Conservation (phyloP, 1,284 basidiomycete species). For the Malassezia yamatoensis region DNA sequence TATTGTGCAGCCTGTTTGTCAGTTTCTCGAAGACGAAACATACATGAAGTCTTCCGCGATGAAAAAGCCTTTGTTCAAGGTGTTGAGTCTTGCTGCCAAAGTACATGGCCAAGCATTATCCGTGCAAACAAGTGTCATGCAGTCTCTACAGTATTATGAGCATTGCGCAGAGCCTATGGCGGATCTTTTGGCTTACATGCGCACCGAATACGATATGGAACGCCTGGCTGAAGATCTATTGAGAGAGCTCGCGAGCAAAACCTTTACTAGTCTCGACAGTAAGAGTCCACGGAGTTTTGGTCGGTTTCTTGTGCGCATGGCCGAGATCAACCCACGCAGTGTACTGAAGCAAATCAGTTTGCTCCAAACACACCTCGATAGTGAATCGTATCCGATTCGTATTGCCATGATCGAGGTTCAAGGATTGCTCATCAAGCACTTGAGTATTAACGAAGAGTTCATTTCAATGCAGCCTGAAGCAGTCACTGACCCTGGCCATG, state of each 20-base stretch:
- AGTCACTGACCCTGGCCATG: conserved; percentile 18
- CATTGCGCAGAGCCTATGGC: conserved; percentile 90
- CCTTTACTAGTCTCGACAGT: conserved; percentile 68
- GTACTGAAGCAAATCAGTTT: conserved; percentile 83
- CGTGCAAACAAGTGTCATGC: conserved; percentile 74
- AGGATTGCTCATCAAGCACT: conserved; percentile 49
- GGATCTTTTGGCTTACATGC: conserved; percentile 69
- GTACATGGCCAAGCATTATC: conserved; percentile 66
- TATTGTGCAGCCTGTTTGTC: conserved; percentile 61
- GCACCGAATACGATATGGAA: conserved; percentile 76
- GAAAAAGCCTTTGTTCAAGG: conserved; percentile 67
- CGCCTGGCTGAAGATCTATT: conserved; percentile 84
- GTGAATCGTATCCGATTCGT: conserved; percentile 93
- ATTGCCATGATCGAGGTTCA: conserved; percentile 50
- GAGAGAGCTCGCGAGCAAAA: conserved; percentile 67
- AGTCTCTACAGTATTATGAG: conserved; percentile 84
- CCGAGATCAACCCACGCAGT: conserved; percentile 71
- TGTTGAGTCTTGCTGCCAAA: conserved; percentile 84
- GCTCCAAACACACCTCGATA: conserved; percentile 74
- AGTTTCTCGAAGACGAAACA: conserved; percentile 71
- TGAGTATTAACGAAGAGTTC: conserved; percentile 26
- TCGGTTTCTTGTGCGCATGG: conserved; percentile 70
- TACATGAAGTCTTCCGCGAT: conserved; percentile 74
- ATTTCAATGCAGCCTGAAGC: background rate
- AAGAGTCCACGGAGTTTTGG: conserved; percentile 81